Base-by-base conservation (phyloP, 2,329 filamentous ascomycete genomes). In the Aspergillus jensenii region DNA sequence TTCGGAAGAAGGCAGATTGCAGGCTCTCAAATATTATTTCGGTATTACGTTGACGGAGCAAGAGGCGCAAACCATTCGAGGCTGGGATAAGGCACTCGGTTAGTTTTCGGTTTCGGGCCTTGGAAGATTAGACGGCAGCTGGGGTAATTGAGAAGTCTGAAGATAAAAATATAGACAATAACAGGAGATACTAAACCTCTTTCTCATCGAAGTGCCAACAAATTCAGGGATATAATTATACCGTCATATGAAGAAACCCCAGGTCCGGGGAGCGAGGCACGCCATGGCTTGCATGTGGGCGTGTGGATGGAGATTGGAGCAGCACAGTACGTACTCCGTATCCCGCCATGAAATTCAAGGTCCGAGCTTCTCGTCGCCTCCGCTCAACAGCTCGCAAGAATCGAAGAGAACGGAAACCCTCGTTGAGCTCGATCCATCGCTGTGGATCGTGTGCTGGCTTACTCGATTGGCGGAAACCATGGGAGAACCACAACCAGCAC, bases 11-110 rank as follows among this genome's bases (percentile, higher is more conserved):
- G 77, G 79, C 27, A 72, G 79, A 35, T 27, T 81, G n/a, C 59
- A 68, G 40, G 79, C 73, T 6, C 63, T 83, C 46, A 72, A 75
- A 49, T 70, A 79, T 53, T 68, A 76, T 52, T 79, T 82, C 62
- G 74, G 71, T 2, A 79, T 83, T 46, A 67, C 65, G 11, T 17
- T 57, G n/a, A 47, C 48, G n/a, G 48, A 52, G 35, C 12, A 37
- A n/a, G 35, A 53, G 35, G 39, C 31, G 8, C n/a, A 25, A 19
- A 39, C 50, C 5, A 54, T 58, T 31, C 31, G n/a, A 45, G 55
- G 55, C 1, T 43, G 40, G 40, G n/a, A 43, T 43, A 43, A 11
- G 40, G 40, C 40, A 9, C 17, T 43, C 4, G 40, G 40, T 12
- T 43, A 43, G 40, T 21, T n/a, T 15, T 37, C 35, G 27, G 8